Percentiles rank a stretch among this genome's conserved stretches.
Evolutionary conservation across 768 basidiomycete species (phyloP).

Genomic region (Tulasnella sp.): DNA sequence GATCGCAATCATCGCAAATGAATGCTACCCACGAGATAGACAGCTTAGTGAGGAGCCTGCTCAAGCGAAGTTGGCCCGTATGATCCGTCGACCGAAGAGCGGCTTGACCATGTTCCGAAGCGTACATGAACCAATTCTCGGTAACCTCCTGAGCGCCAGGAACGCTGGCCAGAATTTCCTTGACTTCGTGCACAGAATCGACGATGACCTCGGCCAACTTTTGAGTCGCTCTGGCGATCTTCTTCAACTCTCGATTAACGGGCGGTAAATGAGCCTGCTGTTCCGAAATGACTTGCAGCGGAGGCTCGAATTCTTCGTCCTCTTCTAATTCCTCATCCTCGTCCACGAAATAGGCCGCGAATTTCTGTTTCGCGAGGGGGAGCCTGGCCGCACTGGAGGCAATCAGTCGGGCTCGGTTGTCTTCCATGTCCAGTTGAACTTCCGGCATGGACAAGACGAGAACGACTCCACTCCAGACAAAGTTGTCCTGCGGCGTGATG

Average conservation of each 20-base stretch:
- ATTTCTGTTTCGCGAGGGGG: slow-evolving; percentile 64
- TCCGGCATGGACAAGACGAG: slow-evolving; percentile 66
- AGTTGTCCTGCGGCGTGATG: slow-evolving; percentile 74
- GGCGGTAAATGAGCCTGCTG: slow-evolving; percentile 84
- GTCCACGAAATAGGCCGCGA: slow-evolving; percentile 32
- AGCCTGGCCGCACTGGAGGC: slow-evolving; percentile 84
- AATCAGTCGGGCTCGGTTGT: slow-evolving; percentile 83
- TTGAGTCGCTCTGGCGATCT: slow-evolving; percentile 83
- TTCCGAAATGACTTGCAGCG: slow-evolving; percentile 51
- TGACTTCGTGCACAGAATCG: slow-evolving; percentile 82
- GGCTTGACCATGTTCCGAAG: slow-evolving; percentile 91
- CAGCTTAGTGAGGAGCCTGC: slow-evolving; percentile 73
- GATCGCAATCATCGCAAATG: slow-evolving; percentile 96
- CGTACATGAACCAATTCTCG: slow-evolving; percentile 92
- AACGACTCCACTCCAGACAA: slow-evolving; percentile 88
- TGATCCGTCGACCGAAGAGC: slow-evolving; percentile 84
- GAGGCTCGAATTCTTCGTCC: slow-evolving; percentile 42
- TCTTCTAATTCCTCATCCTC: slow-evolving; percentile 44
- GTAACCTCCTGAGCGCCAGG: slow-evolving; percentile 72
- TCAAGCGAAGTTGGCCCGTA: slow-evolving; percentile 60
- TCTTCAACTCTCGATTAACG: slow-evolving; percentile 83
- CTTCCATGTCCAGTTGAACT: slow-evolving; percentile 74
- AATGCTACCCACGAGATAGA: slow-evolving; percentile 98
- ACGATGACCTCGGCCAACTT: slow-evolving; percentile 89
- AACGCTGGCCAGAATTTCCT: slow-evolving; percentile 51